Evolutionary conservation across 208 protist genomes (phyloP).

Genomic region (Crithidia sp.): DNA sequence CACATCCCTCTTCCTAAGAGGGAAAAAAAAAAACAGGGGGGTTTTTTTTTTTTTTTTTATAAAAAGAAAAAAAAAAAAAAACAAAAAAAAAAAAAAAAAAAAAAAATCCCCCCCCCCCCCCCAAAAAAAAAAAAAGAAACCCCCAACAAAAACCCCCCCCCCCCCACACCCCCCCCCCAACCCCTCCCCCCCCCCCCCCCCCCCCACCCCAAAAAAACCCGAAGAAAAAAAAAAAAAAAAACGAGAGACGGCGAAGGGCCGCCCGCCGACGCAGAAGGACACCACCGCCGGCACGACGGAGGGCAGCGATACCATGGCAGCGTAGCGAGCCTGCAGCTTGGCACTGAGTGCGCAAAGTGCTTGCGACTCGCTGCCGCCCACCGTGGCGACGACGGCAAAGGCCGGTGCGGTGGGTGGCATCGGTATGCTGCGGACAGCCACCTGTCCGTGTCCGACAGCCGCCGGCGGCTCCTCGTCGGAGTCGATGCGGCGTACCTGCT

Average conservation of each 20-base stretch:
- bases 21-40: no score
- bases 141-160: no score
- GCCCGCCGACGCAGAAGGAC: conserved; percentile 49
- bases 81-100: no score
- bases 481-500: neutral
- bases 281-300: conserved; percentile 53
- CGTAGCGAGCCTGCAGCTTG: conserved; percentile 18
- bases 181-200: no score
- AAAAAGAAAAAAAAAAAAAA: no score
- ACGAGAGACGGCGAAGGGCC: conserved; percentile 47
- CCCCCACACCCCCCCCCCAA: no score
- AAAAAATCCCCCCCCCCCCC: no score
- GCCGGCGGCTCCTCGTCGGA: conserved; percentile 29
- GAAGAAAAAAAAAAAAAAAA: no score
- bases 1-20: no score
- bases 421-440: neutral
- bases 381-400: neutral
- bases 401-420: neutral
- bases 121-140: no score
- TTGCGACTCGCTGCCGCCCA: conserved; percentile 4
- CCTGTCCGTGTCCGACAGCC: neutral
- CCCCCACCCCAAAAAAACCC: no score
- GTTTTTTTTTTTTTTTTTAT: no score
- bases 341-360: conserved; percentile 10
- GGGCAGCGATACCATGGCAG: conserved; percentile 36